A percentile compares a stretch with the other conserved stretches of the same genome.
These are phyloP conservation scores for Geotrichum fermentans DNA, from an alignment of 1,139 yeast genomes.

Conservation along the genomic window DNA sequence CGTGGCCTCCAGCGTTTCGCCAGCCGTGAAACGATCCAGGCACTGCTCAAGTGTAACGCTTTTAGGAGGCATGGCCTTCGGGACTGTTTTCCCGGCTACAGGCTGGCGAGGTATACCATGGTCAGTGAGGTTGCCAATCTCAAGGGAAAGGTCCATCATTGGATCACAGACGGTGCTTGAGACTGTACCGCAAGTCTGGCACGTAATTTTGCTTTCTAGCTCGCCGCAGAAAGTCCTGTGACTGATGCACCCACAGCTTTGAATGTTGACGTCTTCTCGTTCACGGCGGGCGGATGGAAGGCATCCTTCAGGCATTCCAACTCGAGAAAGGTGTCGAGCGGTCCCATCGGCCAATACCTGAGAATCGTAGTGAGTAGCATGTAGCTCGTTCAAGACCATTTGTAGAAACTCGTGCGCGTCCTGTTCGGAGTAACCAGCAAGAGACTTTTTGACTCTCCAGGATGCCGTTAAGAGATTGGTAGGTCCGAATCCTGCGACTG, in stretches of 20 bases:
- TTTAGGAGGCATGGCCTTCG: not conserved
- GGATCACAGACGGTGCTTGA: constrained; percentile 74
- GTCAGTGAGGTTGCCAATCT: constrained; percentile 34
- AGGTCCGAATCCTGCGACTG: constrained; percentile 67
- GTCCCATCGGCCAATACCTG: constrained; percentile 13
- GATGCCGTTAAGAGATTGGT: constrained; percentile 69
- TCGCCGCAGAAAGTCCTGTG: constrained; percentile 78
- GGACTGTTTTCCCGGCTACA: constrained; percentile 11
- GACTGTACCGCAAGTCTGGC: constrained; percentile 60
- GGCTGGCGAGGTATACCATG: not conserved
- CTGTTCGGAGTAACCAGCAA: constrained; percentile 94
- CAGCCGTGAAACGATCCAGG: constrained; percentile 66
- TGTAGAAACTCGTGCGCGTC: constrained; percentile 98
- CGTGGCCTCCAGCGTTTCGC: constrained; percentile 69
- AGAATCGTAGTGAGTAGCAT: constrained; percentile 37
- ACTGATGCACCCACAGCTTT: constrained; percentile 65
- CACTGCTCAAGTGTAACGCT: constrained; percentile 51
- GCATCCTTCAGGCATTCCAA: not conserved
- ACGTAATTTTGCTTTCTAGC: constrained; percentile 66
- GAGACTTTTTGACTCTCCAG: constrained; percentile 74
- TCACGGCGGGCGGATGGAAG: constrained; percentile 5
- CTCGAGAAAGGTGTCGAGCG: not conserved
- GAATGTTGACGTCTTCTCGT: constrained; percentile 16
- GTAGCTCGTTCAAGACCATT: constrained; percentile 78
- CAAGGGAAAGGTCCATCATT: constrained; percentile 81